A percentile compares a stretch with the other conserved stretches of the same genome.
Evolutionary conservation across 768 basidiomycete species (phyloP).

Genomic region (Pulveroboletus sp.): DNA sequence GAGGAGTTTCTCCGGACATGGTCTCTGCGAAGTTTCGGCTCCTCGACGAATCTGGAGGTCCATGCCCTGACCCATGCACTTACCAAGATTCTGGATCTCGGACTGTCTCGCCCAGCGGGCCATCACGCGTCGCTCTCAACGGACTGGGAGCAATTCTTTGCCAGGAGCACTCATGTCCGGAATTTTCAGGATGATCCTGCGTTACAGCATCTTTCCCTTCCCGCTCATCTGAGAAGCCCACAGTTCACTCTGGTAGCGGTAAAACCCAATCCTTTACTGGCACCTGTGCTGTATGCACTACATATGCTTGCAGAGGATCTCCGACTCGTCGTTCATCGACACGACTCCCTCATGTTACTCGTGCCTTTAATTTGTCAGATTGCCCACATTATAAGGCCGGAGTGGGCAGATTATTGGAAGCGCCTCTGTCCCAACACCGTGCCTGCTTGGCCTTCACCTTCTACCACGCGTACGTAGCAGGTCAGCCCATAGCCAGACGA

Average conservation of each 20-base stretch:
- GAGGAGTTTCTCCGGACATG: constrained; percentile 52
- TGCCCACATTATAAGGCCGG: constrained; percentile 61
- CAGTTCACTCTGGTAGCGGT: constrained; percentile 20
- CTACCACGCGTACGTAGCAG: constrained; percentile 25
- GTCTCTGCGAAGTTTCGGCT: constrained; percentile 43
- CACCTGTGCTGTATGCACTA: constrained; percentile 63
- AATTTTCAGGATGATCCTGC: constrained; percentile 59
- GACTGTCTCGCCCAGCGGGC: constrained; percentile 23
- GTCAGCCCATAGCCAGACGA: not conserved
- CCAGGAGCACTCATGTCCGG: constrained; percentile 38
- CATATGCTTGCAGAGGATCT: constrained; percentile 76
- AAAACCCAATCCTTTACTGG: constrained; percentile 44
- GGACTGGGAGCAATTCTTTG: constrained; percentile 47
- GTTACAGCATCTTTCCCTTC: constrained; percentile 41
- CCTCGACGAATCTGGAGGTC: constrained; percentile 48
- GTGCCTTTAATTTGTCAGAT: constrained; percentile 60
- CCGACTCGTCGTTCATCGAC: constrained; percentile 52
- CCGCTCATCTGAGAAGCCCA: constrained; percentile 26
- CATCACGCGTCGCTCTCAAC: constrained; percentile 14
- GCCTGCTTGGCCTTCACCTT: constrained; percentile 54
- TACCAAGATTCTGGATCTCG: constrained; percentile 40
- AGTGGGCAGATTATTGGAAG: constrained; percentile 94
- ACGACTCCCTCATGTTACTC: constrained; percentile 51
- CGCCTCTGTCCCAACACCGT: constrained; percentile 64
- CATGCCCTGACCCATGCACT: constrained; percentile 52